Evolutionary conservation across 2,329 filamentous ascomycete species (phyloP), one percentile per base, ranked within the genome.

Genomic region (Nigrospora oryzae): DNA sequence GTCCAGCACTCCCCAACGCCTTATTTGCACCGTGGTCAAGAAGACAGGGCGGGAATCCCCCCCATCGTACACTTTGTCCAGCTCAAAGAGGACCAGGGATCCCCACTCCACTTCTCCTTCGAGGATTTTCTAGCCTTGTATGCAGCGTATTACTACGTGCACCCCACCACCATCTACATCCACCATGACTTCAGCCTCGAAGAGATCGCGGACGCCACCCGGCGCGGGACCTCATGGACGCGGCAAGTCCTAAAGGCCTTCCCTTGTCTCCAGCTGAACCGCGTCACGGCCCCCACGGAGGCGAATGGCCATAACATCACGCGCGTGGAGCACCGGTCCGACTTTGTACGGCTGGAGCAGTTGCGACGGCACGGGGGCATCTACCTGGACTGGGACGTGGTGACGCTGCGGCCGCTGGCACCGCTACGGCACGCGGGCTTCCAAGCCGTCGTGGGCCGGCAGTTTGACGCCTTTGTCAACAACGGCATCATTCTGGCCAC

Each of bases 311-410:
- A 50, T 11, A 40, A 45, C 2, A 49, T 59, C 46, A 47, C 36
- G 30, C 41, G 19, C 34, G 40, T 52, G 36, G 53, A 56, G 46
- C 58, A 62, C 49, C 52, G 51, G 16, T 51, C 57, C 30, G 59
- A 60, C 46, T 56, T 60, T 30, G 19, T 59, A 4, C 58, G 59
- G 15, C 46, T 58, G n/a, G 43, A 50, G 10, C 51, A 51, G 11
- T 43, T 62, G 13, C 44, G 46, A 5, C 16, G 49, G 4, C 50
- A 50, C 23, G 59, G 59, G 34, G 57, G 59, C 6, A 37, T 60
- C 10, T 62, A 62, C 44, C 46, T 60, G 4, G 59, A 61, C 48
- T 47, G 46, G n/a, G 59, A 61, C 40, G 55, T 52, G 2, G 42
- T 59, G 3, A 49, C 55, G 3, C 47, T 61, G 1, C 55, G 53